phyloP scores from a whole-genome alignment of 176 grass and related monocot species.

The Avena eriantha region DNA sequence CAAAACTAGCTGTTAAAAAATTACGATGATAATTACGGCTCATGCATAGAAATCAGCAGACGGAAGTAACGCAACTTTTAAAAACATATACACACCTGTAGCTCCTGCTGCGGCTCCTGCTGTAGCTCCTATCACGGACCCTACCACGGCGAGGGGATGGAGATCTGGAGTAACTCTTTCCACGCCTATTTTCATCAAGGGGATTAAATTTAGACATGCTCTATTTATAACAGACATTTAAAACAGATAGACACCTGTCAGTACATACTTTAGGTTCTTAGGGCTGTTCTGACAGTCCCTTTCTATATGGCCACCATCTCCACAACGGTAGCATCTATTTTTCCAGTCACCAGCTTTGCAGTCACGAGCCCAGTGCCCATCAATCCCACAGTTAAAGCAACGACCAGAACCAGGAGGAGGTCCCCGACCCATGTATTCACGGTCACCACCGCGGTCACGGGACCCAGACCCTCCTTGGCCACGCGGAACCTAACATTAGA shows the following conservation, averaged over 20 bases:
- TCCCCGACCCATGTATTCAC: slow-evolving; percentile 2
- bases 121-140: slow-evolving; percentile 71
- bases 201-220: slow-evolving; percentile 26
- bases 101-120: slow-evolving; percentile 73
- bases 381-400: slow-evolving; percentile 18
- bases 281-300: slow-evolving; percentile 17
- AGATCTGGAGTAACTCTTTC: slow-evolving; percentile 80
- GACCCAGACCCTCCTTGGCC: not conserved
- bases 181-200: slow-evolving; percentile 44
- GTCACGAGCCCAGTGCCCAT: slow-evolving; percentile 3
- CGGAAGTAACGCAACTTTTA: not conserved
- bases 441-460: slow-evolving; percentile 14
- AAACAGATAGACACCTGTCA: slow-evolving; percentile 1
- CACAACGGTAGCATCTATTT: slow-evolving; percentile 3
- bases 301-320: slow-evolving; percentile 1
- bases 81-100: slow-evolving; percentile 61
- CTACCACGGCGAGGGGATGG: slow-evolving; percentile 70
- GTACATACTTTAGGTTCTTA: slow-evolving; percentile 48
- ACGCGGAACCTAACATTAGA: not conserved
- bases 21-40: no score
- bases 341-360: slow-evolving; percentile 22
- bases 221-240: not conserved
- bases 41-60: slow-evolving; percentile 4
- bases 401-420: slow-evolving; percentile 55
- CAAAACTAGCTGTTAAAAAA: no score